Conservation (phyloP, 2,329 filamentous ascomycete species). For the Phaeoacremonium minimum region DNA sequence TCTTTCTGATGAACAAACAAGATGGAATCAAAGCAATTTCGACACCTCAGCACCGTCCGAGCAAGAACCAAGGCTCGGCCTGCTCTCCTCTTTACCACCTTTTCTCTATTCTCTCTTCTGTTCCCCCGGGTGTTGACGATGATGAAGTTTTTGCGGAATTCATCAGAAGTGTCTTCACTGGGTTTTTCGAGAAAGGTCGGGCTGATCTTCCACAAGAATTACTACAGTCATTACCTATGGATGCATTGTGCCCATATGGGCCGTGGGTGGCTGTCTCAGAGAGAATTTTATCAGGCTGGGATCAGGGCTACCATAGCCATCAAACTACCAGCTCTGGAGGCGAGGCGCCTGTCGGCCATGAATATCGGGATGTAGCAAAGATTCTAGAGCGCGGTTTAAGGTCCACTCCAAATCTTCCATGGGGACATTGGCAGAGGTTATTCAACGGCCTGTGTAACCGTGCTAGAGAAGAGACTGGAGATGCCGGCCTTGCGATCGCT, state of each 20-base stretch:
- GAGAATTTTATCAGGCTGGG: slow-evolving; percentile 36
- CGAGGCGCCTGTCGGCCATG: slow-evolving; percentile 53
- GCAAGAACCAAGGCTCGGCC: slow-evolving; percentile 44
- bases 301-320: slow-evolving; percentile 29
- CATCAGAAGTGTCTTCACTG: slow-evolving; percentile 48
- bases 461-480: slow-evolving; percentile 60
- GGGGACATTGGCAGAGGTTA: slow-evolving; percentile 45
- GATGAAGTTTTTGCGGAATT: slow-evolving; percentile 39
- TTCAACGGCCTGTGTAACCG: slow-evolving; percentile 53
- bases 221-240: slow-evolving; percentile 41
- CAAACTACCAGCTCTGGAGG: slow-evolving; percentile 31
- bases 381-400: slow-evolving; percentile 61
- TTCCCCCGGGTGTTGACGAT: slow-evolving; percentile 42
- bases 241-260: slow-evolving; percentile 39
- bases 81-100: slow-evolving; percentile 64
- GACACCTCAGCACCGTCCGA: slow-evolving; percentile 60
- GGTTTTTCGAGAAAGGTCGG: slow-evolving; percentile 48
- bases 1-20: slow-evolving; percentile 42
- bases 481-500: slow-evolving; percentile 60
- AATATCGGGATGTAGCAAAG: slow-evolving; percentile 65
- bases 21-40: slow-evolving; percentile 58
- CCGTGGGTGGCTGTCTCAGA: slow-evolving; percentile 48
- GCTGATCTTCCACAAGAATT: slow-evolving; percentile 47
- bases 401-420: slow-evolving; percentile 41
- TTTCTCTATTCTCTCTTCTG: slow-evolving; percentile 53